Evolutionary conservation across 495 filamentous ascomycete genomes (phyloP).

Genomic region (Friedmanniomyces simplex): DNA sequence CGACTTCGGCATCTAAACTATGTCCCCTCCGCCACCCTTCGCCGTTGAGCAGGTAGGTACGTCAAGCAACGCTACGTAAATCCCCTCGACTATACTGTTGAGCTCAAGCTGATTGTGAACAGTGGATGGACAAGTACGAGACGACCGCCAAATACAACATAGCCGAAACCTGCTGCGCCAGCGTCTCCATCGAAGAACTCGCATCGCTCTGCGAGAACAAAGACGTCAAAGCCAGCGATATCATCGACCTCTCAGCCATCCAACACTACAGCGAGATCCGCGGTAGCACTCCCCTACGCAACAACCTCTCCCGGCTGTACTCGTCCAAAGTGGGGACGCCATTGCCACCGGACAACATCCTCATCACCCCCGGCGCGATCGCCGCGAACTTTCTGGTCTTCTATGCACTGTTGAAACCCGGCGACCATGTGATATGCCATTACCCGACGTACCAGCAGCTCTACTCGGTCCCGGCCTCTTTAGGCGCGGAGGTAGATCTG

Average conservation of each 20-base stretch:
- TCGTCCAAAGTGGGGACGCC: conserved; percentile 40
- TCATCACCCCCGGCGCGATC: conserved; percentile 76
- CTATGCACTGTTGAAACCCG: conserved; percentile 64
- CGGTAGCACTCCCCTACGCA: conserved; percentile 53
- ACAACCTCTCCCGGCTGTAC: conserved; percentile 57
- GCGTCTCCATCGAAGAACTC: conserved; percentile 67
- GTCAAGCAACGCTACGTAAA: not conserved
- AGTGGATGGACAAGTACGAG: conserved; percentile 91
- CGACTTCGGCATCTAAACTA: too few species aligned
- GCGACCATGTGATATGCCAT: conserved; percentile 83
- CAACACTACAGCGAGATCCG: conserved; percentile 64
- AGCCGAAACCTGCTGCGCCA: conserved; percentile 78
- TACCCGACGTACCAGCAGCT: conserved; percentile 87
- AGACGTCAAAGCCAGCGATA: conserved; percentile 25
- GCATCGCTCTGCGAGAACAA: conserved; percentile 47
- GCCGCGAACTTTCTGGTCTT: conserved; percentile 70
- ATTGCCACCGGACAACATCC: conserved; percentile 52
- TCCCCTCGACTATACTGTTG: not conserved
- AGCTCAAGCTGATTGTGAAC: not conserved
- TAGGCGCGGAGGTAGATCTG: conserved; percentile 71
- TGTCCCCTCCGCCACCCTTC: conserved; percentile 39
- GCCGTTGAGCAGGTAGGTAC: conserved; percentile 61
- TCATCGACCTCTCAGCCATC: conserved; percentile 37
- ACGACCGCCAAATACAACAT: conserved; percentile 65
- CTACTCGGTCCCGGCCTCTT: conserved; percentile 61